phyloP scores from a whole-genome alignment of 768 basidiomycete species.

The Lentinula aciculospora region DNA sequence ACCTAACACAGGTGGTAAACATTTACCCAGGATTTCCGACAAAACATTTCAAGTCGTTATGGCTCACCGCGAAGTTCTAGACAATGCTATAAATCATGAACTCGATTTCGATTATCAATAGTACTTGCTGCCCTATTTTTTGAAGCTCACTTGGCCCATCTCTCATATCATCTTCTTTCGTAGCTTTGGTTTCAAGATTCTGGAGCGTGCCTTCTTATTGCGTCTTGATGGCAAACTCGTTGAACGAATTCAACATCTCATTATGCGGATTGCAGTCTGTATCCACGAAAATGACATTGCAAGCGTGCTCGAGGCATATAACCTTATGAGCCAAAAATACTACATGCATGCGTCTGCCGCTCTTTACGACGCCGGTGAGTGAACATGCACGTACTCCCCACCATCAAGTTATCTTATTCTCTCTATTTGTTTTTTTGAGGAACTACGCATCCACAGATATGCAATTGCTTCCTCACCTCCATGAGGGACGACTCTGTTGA shows the following conservation, averaged over 20 bases:
- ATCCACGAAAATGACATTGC: conserved; percentile 90
- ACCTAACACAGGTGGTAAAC: too few species aligned
- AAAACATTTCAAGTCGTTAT: too few species aligned
- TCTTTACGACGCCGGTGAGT: conserved; percentile 98
- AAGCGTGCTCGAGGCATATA: conserved; percentile 84
- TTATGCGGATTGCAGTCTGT: conserved; percentile 99
- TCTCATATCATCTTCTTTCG: too few species aligned
- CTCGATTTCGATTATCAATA: too few species aligned
- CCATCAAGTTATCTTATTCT: too few species aligned
- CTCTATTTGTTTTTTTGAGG: too few species aligned
- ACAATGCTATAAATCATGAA: too few species aligned
- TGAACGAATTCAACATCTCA: conserved; percentile 96
- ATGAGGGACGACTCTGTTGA: conserved; percentile 99
- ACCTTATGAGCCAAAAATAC: conserved; percentile 95
- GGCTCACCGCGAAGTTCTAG: too few species aligned
- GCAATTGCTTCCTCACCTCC: conserved; percentile 93
- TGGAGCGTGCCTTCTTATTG: conserved; percentile 95
- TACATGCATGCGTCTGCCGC: conserved; percentile 98
- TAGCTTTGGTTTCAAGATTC: conserved; percentile 99
- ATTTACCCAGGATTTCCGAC: too few species aligned
- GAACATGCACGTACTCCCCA: too few species aligned
- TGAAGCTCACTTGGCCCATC: too few species aligned
- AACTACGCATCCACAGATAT: conserved; percentile 89
- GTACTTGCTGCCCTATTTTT: too few species aligned
- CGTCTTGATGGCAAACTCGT: conserved; percentile 91